Base-by-base conservation (phyloP, 148 eudicot genomes). In the Amaranthus hypochondriacus region DNA sequence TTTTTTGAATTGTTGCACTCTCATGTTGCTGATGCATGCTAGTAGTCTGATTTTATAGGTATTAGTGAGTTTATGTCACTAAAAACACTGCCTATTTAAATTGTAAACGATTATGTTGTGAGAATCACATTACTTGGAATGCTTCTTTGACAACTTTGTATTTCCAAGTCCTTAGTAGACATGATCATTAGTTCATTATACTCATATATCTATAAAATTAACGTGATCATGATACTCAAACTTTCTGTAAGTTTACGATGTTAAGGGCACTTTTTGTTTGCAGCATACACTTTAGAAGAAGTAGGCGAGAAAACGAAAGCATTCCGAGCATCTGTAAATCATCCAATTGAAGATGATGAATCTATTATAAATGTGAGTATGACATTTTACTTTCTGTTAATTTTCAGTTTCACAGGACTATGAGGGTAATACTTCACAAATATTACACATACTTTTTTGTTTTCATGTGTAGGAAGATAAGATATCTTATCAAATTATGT, bases 221-320 rank as follows among this genome's bases (percentile, higher is more conserved):
- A 14, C 7, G 2, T 8, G 4, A 42, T 46, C 60, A 47, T 48
- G 42, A 44, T 56, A 56, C 21, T 4, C 52, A 66, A 39, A 28
- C 39, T 28, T 69, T 48, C 9, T 9, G 6, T 60, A 13, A 1
- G 6, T 4, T 0, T 67, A 50, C 13, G 52, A 13, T 12, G 9
- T 12, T 66, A 7, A 58, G 5, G 11, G 56, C 50, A 53, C 56
- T 44, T 3, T 65, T 44, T 75, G 55, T 61, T 66, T 73, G 77
- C 72, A 81, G 84, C 78, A 63, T 81, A 69, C 57, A 63, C 81
- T 9, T 15, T 73, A 42, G 84, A 81, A 7, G 81, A 81, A 73
- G 69, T 77, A 44, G 84, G 77, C 48, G 71, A 81, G 56, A 73
- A 74, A 66, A 81, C 83, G 5, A 81, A 73, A 81, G 62, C 66